Evolutionary conservation across 2,329 filamentous ascomycete species (phyloP), one percentile per base, ranked within the genome.

Genomic region (Pseudodiploospora longispora): DNA sequence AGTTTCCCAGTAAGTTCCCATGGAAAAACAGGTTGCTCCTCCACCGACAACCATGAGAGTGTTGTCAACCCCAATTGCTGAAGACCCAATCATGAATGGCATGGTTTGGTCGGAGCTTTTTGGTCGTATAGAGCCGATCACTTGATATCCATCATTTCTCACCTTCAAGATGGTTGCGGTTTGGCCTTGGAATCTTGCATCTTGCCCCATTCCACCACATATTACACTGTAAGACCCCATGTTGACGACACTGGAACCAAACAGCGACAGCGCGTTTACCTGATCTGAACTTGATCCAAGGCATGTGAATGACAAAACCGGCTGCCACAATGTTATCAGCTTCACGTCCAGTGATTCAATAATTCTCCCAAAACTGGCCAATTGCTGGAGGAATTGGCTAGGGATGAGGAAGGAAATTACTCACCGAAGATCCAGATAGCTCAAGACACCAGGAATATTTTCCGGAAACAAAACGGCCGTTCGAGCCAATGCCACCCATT

Each of bases 21-120:
- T 95, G 0, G 87, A 89, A 67, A 95, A 95, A 60, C 88, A 95
- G 0, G 88, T 87, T 10, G 85, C 87, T 33, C 88, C 90, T 10
- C 90, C 90, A 1, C 88, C 88, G 39, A 85, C 62, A 6, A 94
- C 66, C 7, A 87, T 55, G 3, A 89, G 55, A 12, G 74, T 64
- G 30, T 70, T 65, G 36, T 67, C 65, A 1, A 74, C 64, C 29
- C 66, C 58, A 10, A 75, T 62, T 6, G 75, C 68, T 4, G 80
- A 80, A 44, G 81, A 75, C 2, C 90, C 88, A 41, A 88, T 71
- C 40, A 95, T 71, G 5, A 95, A 70, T 9, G 87, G 87, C 43
- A 53, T 47, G 7, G 47, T 31, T 3, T 40, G 31, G 8, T 29
- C n/a, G 2, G 30, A 33, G 19, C 33, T n/a, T 6, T 30, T 19